Base-by-base conservation (phyloP, 305 asterid species). In the Plantago rigida region DNA sequence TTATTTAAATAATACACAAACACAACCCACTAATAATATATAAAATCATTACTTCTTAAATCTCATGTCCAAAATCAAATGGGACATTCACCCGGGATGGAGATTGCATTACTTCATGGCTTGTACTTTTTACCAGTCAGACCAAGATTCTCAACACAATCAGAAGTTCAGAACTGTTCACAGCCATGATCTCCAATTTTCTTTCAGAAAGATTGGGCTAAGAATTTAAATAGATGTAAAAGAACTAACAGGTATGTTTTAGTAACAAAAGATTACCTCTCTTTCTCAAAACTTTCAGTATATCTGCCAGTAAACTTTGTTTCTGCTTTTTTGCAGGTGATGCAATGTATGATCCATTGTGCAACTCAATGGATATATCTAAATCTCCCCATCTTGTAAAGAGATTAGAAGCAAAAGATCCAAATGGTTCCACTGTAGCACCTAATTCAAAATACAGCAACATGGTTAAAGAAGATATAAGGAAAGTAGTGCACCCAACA, bases 371-470 rank as follows among this genome's bases (percentile, higher is more conserved):
- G 51, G 98, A 86, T 69, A 92, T 72, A 81, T 92, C 98, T 78
- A 92, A 69, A 76, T 92, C 98, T 59, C 98, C 96, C 92, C 95
- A 84, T 75, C 82, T 88, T 60, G 98, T 77, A 67, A 92, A 92
- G 74, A 92, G 94, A 77, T 88, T 72, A 53, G 98, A 92, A n/a
- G 65, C 98, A 82, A 88, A 88, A 59, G 98, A 92, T 61, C 98
- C 96, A 72, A 53, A 92, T 67, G 98, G 98, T 69, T 92, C 96
- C 68, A 88, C 98, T 59, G 91, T 86, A 72, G 90, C 95, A 78
- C 98, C 98, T 92, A 87, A 75, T 72, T 60, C 69, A 73, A 70
- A 73, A 54, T 60, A 52, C 70, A 51, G 62, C 59, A 62, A 62
- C 62, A 71, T 51, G 70, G 59, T 58, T 42, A 73, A 61, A 59